phyloP scores from a whole-genome alignment of 2,329 filamentous ascomycete species.

The Lithohypha guttulata region DNA sequence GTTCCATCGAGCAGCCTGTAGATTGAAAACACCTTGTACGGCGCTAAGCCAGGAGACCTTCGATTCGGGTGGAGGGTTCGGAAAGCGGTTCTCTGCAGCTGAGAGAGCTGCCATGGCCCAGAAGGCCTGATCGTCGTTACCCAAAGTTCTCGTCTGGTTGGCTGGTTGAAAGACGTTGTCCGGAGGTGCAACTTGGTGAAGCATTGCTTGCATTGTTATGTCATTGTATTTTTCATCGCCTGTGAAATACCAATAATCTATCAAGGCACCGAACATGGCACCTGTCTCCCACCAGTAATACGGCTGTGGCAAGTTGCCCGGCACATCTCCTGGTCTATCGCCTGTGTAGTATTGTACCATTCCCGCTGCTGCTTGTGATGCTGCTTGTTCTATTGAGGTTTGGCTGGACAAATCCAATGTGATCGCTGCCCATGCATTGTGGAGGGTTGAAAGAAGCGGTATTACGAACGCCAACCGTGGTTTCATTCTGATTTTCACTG shows the following conservation, averaged over 20 bases:
- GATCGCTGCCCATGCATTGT: constrained; percentile 16
- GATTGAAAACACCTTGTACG: constrained; percentile 69
- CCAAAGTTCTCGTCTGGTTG: constrained; percentile 36
- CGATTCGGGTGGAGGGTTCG: constrained; percentile 50
- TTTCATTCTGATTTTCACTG: no score
- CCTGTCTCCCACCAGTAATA: constrained; percentile 63
- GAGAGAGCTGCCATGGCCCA: constrained; percentile 76
- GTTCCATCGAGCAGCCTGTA: constrained; percentile 63
- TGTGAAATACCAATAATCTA: constrained; percentile 81
- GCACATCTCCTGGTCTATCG: constrained; percentile 38
- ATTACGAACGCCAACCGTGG: no score
- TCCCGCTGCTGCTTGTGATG: constrained; percentile 34
- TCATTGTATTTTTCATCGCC: constrained; percentile 62
- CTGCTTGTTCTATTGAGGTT: constrained; percentile 39
- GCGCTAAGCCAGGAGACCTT: constrained; percentile 65
- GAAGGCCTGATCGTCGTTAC: constrained; percentile 57
- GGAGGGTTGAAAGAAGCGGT: no score
- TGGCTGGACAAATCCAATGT: constrained; percentile 16
- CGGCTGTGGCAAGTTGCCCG: constrained; percentile 41
- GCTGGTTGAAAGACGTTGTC: constrained; percentile 67
- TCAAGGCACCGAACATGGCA: constrained; percentile 57
- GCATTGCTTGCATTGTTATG: constrained; percentile 54
- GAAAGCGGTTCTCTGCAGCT: constrained; percentile 66
- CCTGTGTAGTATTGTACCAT: constrained; percentile 43
- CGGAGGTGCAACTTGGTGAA: constrained; percentile 63